phyloP scores from a whole-genome alignment of 1,139 yeast genomes.

The Geotrichum reessii region DNA sequence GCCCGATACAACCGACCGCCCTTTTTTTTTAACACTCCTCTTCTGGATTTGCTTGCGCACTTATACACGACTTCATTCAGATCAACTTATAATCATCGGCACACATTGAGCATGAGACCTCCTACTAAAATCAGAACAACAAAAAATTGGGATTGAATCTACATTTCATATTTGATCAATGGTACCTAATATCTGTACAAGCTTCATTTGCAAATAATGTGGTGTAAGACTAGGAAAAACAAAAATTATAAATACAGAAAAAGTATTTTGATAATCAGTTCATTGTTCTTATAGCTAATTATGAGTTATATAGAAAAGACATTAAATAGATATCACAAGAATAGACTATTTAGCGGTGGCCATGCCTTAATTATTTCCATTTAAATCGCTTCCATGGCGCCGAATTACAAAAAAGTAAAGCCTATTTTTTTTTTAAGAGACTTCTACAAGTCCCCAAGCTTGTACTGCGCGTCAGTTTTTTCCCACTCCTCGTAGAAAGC shows the following conservation, averaged over 20 bases:
- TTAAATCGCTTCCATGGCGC: too few relatives aligned
- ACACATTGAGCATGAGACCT: neutral
- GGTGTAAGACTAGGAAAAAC: neutral
- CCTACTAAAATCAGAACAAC: neutral
- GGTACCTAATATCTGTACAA: neutral
- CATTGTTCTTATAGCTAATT: too few relatives aligned
- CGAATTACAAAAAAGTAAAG: too few relatives aligned
- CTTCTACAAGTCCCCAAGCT: slow-evolving; percentile 29
- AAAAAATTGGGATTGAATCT: neutral
- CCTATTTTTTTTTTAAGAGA: neutral
- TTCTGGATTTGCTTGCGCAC: neutral
- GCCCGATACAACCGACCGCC: too few relatives aligned
- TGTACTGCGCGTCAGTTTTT: slow-evolving; percentile 33
- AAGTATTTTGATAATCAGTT: too few relatives aligned
- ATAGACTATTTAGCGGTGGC: too few relatives aligned
- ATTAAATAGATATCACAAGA: too few relatives aligned
- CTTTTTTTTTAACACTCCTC: too few relatives aligned
- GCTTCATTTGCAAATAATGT: neutral
- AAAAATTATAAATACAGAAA: too few relatives aligned
- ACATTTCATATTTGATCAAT: neutral
- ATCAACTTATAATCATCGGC: neutral
- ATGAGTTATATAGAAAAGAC: too few relatives aligned
- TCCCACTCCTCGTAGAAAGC: slow-evolving; percentile 55
- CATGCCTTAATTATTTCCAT: too few relatives aligned
- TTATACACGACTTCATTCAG: neutral